Conservation (phyloP, 139 green algal species). For the Nannochloris sp. region DNA sequence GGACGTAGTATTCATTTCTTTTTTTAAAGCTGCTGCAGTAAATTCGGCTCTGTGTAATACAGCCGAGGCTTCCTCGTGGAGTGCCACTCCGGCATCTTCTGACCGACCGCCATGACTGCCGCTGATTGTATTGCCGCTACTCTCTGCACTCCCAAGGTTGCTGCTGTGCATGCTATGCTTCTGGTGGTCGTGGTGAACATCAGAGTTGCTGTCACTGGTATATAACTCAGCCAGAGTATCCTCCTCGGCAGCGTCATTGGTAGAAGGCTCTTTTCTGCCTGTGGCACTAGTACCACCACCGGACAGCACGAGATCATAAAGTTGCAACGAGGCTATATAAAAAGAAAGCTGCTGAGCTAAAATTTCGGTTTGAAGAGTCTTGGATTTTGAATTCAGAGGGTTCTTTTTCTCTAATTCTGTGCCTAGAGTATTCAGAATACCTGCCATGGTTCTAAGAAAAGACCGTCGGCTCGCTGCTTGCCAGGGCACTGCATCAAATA, state of each 20-base stretch:
- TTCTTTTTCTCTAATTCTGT: neutral
- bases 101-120: slow-evolving; percentile 3
- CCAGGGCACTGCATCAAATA: neutral
- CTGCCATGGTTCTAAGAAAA: neutral
- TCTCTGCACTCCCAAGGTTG: neutral
- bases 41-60: no score
- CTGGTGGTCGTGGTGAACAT: no score
- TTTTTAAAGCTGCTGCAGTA: neutral
- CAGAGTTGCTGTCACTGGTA: neutral
- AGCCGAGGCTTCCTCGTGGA: neutral
- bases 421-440: neutral
- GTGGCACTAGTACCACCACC: no score
- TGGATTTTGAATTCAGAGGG: neutral
- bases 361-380: neutral
- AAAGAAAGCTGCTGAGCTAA: slow-evolving; percentile 10
- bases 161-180: neutral
- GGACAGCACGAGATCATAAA: slow-evolving; percentile 17
- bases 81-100: neutral
- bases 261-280: no score
- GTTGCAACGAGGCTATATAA: slow-evolving; percentile 29
- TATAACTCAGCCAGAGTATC: slow-evolving; percentile 6
- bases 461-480: neutral
- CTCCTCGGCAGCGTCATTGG: neutral
- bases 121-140: neutral
- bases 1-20: neutral